Evolutionary conservation across 2,329 filamentous ascomycete species (phyloP), one percentile per base, ranked within the genome.

Genomic region (Colletotrichum sojae): DNA sequence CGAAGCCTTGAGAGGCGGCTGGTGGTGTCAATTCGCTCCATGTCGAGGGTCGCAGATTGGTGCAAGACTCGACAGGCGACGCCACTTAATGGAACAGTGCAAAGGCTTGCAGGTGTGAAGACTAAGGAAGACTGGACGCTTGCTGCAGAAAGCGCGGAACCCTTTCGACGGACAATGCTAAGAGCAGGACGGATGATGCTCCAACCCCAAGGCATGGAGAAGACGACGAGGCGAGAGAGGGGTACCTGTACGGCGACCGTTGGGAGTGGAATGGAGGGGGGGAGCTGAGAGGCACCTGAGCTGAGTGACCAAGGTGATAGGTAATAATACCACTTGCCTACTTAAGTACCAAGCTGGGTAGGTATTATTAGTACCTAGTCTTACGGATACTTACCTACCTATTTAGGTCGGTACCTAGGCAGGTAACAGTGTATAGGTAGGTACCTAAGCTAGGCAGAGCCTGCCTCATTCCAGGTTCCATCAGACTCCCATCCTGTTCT

Each of bases 11-110:
- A 82, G 73, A 99, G 89, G 76, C 94, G 92, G 71, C 89, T 85
- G 63, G 90, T 90, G 43, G 95, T 98, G 81, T 96, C 86, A 73
- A 97, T 91, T 61, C 88, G 90, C 77, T 90, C 92, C 93, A 96
- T 97, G 40, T 82, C 77, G 76, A 79, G 72, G 71, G 74, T 69
- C 48, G 54, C 15, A 10, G 31, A 16, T 20, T 54, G 65, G 31
- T 51, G 39, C 18, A 55, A 25, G 46, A 18, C 65, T 60, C 62
- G 62, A 52, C 27, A 31, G 46, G 27, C 18, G 13, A 63, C 43
- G 46, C 40, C 51, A 67, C 49, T 58, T 20, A 40, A 43, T 20
- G 45, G 39, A 52, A 31, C 43, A 10, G 25, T 49, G 46, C 22
- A 51, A 53, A 45, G 48, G 8, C 27, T 20, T 9, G n/a, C 15